phyloP scores from a whole-genome alignment of 768 basidiomycete species.

The Trichaptum fuscoviolaceum region DNA sequence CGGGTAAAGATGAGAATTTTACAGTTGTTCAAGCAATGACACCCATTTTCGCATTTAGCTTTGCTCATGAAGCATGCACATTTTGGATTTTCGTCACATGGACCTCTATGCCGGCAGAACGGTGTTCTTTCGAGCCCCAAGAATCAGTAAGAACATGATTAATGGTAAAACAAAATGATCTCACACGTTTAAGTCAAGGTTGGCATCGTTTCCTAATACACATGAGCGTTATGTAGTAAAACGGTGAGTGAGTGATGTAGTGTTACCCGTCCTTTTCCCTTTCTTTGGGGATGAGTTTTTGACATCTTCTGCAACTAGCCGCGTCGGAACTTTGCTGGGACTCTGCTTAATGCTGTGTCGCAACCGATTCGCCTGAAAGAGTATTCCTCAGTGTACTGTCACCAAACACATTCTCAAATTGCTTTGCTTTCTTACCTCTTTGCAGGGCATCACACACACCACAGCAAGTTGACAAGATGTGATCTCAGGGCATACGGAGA shows the following conservation, averaged over 20 bases:
- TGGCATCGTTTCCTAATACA: background rate
- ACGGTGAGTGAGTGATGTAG: background rate
- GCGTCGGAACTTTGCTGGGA: background rate
- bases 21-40: slow-evolving; percentile 51
- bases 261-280: background rate
- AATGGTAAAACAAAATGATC: slow-evolving; percentile 9
- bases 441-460: slow-evolving; percentile 54
- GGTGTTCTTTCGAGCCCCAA: slow-evolving; percentile 21
- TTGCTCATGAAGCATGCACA: slow-evolving; percentile 48
- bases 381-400: background rate
- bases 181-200: slow-evolving; percentile 20
- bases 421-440: slow-evolving; percentile 43
- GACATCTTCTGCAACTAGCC: background rate
- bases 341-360: background rate
- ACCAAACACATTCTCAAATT: background rate
- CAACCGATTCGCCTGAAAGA: background rate
- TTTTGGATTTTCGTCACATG: slow-evolving; percentile 36
- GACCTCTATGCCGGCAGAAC: slow-evolving; percentile 54
- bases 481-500: slow-evolving; percentile 39
- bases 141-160: background rate
- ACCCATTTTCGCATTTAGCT: slow-evolving; percentile 52
- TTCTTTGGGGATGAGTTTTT: background rate
- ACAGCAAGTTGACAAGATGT: slow-evolving; percentile 50
- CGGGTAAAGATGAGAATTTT: slow-evolving; percentile 17
- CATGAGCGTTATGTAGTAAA: background rate